Base-by-base conservation (phyloP, 164 flowering plant genomes). In the Hamamelis virginiana region DNA sequence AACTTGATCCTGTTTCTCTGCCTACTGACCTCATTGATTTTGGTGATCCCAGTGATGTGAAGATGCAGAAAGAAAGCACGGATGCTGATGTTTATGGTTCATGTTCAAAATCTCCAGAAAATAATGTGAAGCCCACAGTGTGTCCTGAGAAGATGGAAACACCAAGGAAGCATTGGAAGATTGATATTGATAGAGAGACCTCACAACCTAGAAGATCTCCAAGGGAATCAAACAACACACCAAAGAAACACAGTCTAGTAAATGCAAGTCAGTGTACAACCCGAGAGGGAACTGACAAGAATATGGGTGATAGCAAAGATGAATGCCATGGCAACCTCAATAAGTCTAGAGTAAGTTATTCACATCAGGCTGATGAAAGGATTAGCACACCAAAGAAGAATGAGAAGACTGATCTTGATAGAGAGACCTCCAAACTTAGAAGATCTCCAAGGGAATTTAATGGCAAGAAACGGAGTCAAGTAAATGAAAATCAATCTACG, bases 1-100 rank as follows among this genome's bases (percentile, higher is more conserved):
- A 87, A 72, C 82, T 89, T 58, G 93, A 87, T 79, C 82, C 88
- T 71, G 87, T 83, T 61, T 62, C 88, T 45, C 67, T 85, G 55
- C 83, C 88, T 62, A 14, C 33, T n/a, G 53, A 72, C 44, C 25
- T 75, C 23, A 6, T 53, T 58, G 64, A 67, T 16, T 21, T 25
- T 46, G 69, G 3, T 64, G 76, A 68, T 45, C 22, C 52, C 50
- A 16, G 19, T 51, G 72, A 77, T 62, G 62, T 57, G 26, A 56
- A 72, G 69, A 59, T 33, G 78, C 78, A 66, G 19, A 63, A 55
- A 6, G 60, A 27, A 59, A 59, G 43, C 26, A 27, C 44, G 60
- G 67, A 64, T 33, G 2, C 38, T 50, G 65, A 61, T 52, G 21
- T 12, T 22, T 27, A 23, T 61, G 45, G 45, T 53, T 64, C 4